Evolutionary conservation across 495 filamentous ascomycete species (phyloP), one percentile per base, ranked within the genome.

Genomic region (Lindgomyces ingoldianus): DNA sequence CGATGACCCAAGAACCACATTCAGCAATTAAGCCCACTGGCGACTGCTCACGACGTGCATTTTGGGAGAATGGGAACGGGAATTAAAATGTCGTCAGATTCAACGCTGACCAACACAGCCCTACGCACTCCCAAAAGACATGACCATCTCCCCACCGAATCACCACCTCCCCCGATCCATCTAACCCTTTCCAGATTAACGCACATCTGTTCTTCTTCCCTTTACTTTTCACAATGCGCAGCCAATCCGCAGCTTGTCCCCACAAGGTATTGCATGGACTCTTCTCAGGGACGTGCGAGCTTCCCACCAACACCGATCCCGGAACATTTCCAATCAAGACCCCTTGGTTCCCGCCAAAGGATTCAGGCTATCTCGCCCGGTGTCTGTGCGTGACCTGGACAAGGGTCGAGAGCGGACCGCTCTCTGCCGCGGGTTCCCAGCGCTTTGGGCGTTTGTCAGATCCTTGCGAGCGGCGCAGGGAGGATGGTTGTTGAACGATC

Each of bases 381-480:
- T 4, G 44, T 47, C 21, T 47, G 44, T 39, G 33, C 33, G 14
- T 39, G 6, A 14, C 6, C 33, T 14, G 33, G 36, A 42, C n/a
- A n/a, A n/a, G n/a, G 36, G 36, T 42, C 36, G 9, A n/a, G 36
- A n/a, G n/a, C 44, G 44, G 44, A 47, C 44, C 44, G 44, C 44
- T 8, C 8, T 47, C 4, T 47, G 44, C 6, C 44, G 21, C 44
- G 44, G 44, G 6, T 8, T 4, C 48, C 48, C 48, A 52, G 48
- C 48, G 48, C 48, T 52, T 52, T 52, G 48, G 48, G 48, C 48
- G 48, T 22, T 52, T 52, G 25, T 16, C 19, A 22, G 19, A 12
- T 21, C 11, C 11, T 48, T 8, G 45, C n/a, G n/a, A n/a, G n/a
- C n/a, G n/a, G 36, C 36, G 9, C 9, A n/a, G 9, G n/a, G 9